Evolutionary conservation across 2,329 filamentous ascomycete species (phyloP).

Genomic region (Simplicillium aogashimaense): DNA sequence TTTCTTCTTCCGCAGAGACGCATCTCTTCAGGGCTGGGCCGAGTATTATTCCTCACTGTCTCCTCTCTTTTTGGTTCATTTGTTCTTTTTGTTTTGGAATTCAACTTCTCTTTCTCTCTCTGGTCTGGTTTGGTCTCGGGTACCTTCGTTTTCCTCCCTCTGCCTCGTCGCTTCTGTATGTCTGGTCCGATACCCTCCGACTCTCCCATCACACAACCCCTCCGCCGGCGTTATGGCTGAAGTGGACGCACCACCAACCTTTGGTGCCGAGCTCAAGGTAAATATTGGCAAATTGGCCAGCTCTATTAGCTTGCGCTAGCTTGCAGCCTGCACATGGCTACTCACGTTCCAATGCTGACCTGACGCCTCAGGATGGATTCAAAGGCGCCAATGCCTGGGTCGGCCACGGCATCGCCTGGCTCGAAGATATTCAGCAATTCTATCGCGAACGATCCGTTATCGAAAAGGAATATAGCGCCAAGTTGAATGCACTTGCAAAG

Average conservation of each 20-base stretch:
- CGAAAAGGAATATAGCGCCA: conserved; percentile 93
- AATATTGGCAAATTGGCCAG: conserved; percentile 11
- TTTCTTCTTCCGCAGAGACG: too few species aligned
- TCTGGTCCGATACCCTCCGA: too few species aligned
- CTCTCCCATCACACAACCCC: conserved; percentile 8
- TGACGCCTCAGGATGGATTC: conserved; percentile 69
- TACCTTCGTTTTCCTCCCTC: too few species aligned
- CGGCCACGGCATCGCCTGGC: conserved; percentile 79
- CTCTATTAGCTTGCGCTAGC: conserved; percentile 5
- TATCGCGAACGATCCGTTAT: conserved; percentile 90
- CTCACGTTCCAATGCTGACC: conserved; percentile 9
- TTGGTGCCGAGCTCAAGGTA: conserved; percentile 92
- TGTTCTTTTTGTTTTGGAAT: too few species aligned
- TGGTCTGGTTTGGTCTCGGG: too few species aligned
- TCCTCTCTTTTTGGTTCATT: too few species aligned
- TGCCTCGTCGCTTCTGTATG: too few species aligned
- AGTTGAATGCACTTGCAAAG: conserved; percentile 78
- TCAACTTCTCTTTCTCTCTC: too few species aligned
- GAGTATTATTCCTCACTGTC: too few species aligned
- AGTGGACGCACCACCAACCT: conserved; percentile 72
- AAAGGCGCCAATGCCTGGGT: conserved; percentile 93
- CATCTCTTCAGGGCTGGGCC: too few species aligned
- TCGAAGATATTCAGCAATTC: conserved; percentile 94
- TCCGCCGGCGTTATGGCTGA: conserved; percentile 54
- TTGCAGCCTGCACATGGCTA: background rate